Evolutionary conservation across 1,284 basidiomycete species (phyloP).

Genomic region (Ceratobasidium sp.): DNA sequence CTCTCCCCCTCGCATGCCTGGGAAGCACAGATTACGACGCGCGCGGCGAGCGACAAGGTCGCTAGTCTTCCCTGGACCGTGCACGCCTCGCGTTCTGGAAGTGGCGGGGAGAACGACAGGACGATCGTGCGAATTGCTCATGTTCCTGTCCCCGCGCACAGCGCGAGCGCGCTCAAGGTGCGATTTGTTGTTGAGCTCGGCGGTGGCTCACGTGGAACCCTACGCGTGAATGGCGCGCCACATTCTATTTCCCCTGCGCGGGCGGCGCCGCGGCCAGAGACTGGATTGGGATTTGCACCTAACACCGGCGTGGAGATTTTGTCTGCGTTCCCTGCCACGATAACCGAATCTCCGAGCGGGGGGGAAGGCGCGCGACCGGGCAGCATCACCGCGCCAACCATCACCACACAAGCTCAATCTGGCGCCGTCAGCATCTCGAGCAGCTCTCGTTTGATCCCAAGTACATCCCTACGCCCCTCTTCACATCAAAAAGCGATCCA

Average conservation of each 20-base stretch:
- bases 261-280: slow-evolving; percentile 56
- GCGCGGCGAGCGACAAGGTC: slow-evolving; percentile 74
- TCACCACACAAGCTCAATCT: slow-evolving; percentile 29
- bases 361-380: slow-evolving; percentile 3
- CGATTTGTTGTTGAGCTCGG: slow-evolving; percentile 83
- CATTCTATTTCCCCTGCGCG: slow-evolving; percentile 68
- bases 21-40: slow-evolving; percentile 84
- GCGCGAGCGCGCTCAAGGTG: slow-evolving; percentile 67
- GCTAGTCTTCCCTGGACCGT: slow-evolving; percentile 81
- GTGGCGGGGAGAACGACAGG: slow-evolving; percentile 58
- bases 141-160: slow-evolving; percentile 65
- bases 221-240: slow-evolving; percentile 85
- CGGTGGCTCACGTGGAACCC: slow-evolving; percentile 70
- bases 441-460: slow-evolving; percentile 23
- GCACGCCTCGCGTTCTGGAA: slow-evolving; percentile 64
- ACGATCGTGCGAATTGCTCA: slow-evolving; percentile 78
- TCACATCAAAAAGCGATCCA: slow-evolving; percentile 81
- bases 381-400: slow-evolving; percentile 1
- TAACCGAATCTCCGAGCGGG: not conserved
- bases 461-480: slow-evolving; percentile 59
- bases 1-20: slow-evolving; percentile 85
- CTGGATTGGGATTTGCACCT: slow-evolving; percentile 39
- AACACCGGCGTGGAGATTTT: slow-evolving; percentile 2
- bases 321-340: slow-evolving; percentile 27
- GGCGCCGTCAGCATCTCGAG: slow-evolving; percentile 36